phyloP scores from a whole-genome alignment of 2,329 filamentous ascomycete genomes.

The Alternaria infectoria region DNA sequence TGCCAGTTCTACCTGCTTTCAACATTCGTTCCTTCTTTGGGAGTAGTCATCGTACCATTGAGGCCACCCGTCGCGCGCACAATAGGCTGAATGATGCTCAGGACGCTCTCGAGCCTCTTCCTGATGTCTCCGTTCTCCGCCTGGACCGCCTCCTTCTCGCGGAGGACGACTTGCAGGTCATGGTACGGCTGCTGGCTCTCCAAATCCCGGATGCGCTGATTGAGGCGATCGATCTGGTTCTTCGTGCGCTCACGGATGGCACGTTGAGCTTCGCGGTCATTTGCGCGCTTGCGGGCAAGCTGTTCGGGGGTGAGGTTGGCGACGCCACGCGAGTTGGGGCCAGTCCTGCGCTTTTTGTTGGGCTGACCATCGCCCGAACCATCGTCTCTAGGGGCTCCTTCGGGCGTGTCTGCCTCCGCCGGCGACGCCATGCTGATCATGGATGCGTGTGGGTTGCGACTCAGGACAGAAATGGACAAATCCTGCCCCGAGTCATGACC shows the following conservation, averaged over 20 bases:
- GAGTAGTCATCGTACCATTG: slow-evolving; percentile 47
- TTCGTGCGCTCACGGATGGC: slow-evolving; percentile 84
- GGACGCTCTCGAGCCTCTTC: slow-evolving; percentile 68
- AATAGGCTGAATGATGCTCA: slow-evolving; percentile 69
- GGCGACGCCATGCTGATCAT: slow-evolving; percentile 30
- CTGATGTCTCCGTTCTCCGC: slow-evolving; percentile 82
- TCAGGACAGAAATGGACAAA: slow-evolving; percentile 14
- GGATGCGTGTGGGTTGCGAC: slow-evolving; percentile 15
- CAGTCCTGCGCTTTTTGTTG: slow-evolving; percentile 45
- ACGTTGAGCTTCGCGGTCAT: slow-evolving; percentile 86
- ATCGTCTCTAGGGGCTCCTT: slow-evolving; percentile 23
- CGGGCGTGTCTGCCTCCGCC: slow-evolving; percentile 27
- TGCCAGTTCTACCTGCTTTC: slow-evolving; percentile 51
- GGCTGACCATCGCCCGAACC: slow-evolving; percentile 22
- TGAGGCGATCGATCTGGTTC: slow-evolving; percentile 76
- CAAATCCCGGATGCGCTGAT: slow-evolving; percentile 75
- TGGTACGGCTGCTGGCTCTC: slow-evolving; percentile 82
- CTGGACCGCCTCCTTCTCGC: slow-evolving; percentile 78
- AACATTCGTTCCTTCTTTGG: slow-evolving; percentile 6
- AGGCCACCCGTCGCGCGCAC: slow-evolving; percentile 53
- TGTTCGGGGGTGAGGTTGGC: slow-evolving; percentile 88
- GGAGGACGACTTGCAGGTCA: slow-evolving; percentile 77
- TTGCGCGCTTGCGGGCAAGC: slow-evolving; percentile 86
- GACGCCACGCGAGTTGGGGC: slow-evolving; percentile 70
- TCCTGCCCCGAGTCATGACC: slow-evolving; percentile 19